Evolutionary conservation across 108 stramenopile species (phyloP), one percentile per base, ranked within the genome.

Genomic region (Mayamaea pseudoterrestris): DNA sequence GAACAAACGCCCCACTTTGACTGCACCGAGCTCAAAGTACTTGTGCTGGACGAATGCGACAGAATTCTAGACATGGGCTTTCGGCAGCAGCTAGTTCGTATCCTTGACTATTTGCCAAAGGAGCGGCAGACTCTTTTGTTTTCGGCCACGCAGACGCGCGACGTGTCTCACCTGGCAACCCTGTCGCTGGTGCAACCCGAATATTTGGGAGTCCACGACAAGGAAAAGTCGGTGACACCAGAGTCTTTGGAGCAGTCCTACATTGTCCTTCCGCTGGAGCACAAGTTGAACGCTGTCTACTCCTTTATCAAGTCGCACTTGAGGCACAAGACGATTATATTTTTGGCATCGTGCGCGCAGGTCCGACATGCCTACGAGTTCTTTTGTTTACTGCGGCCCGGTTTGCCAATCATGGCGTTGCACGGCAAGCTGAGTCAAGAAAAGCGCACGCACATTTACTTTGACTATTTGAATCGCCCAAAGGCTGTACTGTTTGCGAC

Each of bases 1-100:
- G 97, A 99, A 66, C 93, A 96, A 57, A 97, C 97, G 24, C 87
- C 88, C 2, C 93, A 83, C 14, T 90, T 99, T 46, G 90, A 94
- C 60, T 76, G 81, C 1, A 66, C 70, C 36, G 46, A 68, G n/a
- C 49, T 99, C 9, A 73, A 80, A 53, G 71, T 97, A 43, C 60
- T 99, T 26, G 94, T 99, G 8, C 58, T 99, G 47, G 99, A 99
- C 54, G 99, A 99, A 70, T 96, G 96, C 3, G 99, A 99, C 65
- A 68, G 97, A 23, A 84, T 97, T 37, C 63, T 99, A 39, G 99
- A 98, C 50, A 72, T 97, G 78, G 99, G 97, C n/a, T 99, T 99
- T 67, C 69, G 76, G 30, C 74, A 91, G 41, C 94, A 97, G 61
- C 65, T 99, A 52, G 61, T 94, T 26, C 66, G 69, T 31, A 96